Evolutionary conservation across 164 flowering plant genomes (phyloP), one percentile per base, ranked within the genome.

Genomic region (Euptelea pleiosperma): DNA sequence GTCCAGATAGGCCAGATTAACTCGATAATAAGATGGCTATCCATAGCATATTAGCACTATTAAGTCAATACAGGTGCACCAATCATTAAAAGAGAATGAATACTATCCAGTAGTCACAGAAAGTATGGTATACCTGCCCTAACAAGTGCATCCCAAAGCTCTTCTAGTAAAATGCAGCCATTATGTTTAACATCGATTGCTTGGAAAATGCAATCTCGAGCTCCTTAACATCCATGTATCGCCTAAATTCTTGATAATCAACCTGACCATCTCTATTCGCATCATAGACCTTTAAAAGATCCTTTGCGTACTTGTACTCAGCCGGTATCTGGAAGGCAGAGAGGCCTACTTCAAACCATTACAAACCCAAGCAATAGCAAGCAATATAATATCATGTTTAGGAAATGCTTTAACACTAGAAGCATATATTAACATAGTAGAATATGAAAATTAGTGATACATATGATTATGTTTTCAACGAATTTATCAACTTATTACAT

Each of bases 211-310:
- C 82, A 72, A 57, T 92, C 73, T 92, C 98, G 2, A 92, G 80
- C 68, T 92, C 96, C 69, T 92, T 92, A 64, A 70, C 89, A 75
- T 92, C 98, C 98, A 92, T 92, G 46, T 92, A 89, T 58, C 87
- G 70, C 30, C 81, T 61, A 41, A 92, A 92, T 72, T 89, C 98
- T 28, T 70, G 73, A 65, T 85, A 89, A 70, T 82, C 95, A 26
- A 92, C 95, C 33, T 82, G 72, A 1, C 96, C 98, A 69, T 92
- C 98, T 40, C 74, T 70, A 46, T 92, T 79, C 0, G 89, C 80
- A 61, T 92, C 98, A 60, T 89, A 85, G 8, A 82, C 93, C 42
- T 69, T 75, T 43, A 92, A 52, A 8, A 92, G 72, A 63, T 92
- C 98, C 69, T 79, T 89, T 2, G 98, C 96, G 51, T 82, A 92